Evolutionary conservation across 305 asterid species (phyloP), one percentile per base, ranked within the genome.

Genomic region (Nicotiana rustica): DNA sequence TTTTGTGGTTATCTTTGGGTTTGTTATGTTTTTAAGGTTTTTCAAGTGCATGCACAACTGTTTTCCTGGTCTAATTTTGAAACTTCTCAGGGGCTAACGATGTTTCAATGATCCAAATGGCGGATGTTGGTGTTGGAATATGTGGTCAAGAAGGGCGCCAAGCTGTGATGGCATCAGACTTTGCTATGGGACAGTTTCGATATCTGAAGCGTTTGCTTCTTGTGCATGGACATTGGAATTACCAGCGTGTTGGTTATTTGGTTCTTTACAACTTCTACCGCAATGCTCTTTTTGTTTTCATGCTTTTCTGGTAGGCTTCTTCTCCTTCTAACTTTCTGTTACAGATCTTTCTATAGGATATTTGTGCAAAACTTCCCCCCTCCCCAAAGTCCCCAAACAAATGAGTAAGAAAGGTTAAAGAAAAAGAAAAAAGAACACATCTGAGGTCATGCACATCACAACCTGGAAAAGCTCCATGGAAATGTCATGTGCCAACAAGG

Each of bases 201-300:
- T 95, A 94, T 90, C 89, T 94, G 87, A 93, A 93, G 84, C 87
- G 93, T 80, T 89, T 95, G 89, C 97, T 95, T 84, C 86, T 95
- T 89, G 99, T 94, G 84, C 99, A 94, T 88, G 99, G 99, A n/a
- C 99, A 94, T 89, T 95, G 97, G 99, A 95, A 94, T 87, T 92
- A 95, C 90, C 96, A 91, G 87, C 94, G 98, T 55, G 89, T 95
- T 78, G 97, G 99, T 87, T 95, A 93, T 88, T 86, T 95, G 85
- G 91, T 95, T 82, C 94, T 94, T 65, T 95, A 94, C 84, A 95
- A 95, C 85, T 95, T 95, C 88, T 95, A 95, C 84, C 92, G 98
- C 5, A 95, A 93, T 89, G 98, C 99, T 76, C 97, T 93, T 81
- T 95, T 95, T 62, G 99, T 95, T 25, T 57, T 93, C 86, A 94